Conservation (phyloP, 2,329 filamentous ascomycete genomes). For the Talaromyces albobiverticillius region DNA sequence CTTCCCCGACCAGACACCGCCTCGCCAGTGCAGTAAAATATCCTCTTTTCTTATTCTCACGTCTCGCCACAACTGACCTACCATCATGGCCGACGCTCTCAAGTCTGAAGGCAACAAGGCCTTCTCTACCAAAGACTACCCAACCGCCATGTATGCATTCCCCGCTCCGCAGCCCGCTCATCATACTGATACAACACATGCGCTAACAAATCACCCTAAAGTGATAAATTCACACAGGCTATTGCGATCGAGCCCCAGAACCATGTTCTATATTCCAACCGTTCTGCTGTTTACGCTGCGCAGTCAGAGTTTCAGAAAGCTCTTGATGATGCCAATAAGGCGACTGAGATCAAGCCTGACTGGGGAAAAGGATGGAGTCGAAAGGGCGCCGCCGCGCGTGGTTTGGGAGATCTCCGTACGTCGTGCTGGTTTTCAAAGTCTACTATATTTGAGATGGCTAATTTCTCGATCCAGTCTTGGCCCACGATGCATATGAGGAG, state of each 20-base stretch:
- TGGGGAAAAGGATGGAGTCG: slow-evolving; percentile 97
- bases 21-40: no score
- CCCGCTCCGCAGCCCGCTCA: slow-evolving; percentile 19
- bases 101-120: slow-evolving; percentile 99
- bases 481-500: slow-evolving; percentile 86
- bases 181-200: not conserved
- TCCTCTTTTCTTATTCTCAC: not conserved
- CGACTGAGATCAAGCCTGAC: slow-evolving; percentile 90
- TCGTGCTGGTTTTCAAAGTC: not conserved
- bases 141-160: slow-evolving; percentile 80
- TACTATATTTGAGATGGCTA: slow-evolving; percentile 1
- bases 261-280: slow-evolving; percentile 97
- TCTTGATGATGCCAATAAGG: slow-evolving; percentile 86
- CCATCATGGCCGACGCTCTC: slow-evolving; percentile 70
- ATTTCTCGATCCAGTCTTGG: slow-evolving; percentile 56
- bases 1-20: slow-evolving; percentile 9
- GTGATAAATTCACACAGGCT: slow-evolving; percentile 90
- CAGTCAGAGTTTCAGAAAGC: slow-evolving; percentile 84
- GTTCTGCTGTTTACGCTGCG: slow-evolving; percentile 82
- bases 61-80: not conserved
- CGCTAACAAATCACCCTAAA: slow-evolving; percentile 35
- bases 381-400: slow-evolving; percentile 88
- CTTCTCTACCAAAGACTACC: slow-evolving; percentile 95
- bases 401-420: slow-evolving; percentile 72
- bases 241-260: slow-evolving; percentile 85